These are phyloP conservation scores for Nannochloris sp. DNA, from an alignment of 139 green algal genomes.

Conservation along the genomic window DNA sequence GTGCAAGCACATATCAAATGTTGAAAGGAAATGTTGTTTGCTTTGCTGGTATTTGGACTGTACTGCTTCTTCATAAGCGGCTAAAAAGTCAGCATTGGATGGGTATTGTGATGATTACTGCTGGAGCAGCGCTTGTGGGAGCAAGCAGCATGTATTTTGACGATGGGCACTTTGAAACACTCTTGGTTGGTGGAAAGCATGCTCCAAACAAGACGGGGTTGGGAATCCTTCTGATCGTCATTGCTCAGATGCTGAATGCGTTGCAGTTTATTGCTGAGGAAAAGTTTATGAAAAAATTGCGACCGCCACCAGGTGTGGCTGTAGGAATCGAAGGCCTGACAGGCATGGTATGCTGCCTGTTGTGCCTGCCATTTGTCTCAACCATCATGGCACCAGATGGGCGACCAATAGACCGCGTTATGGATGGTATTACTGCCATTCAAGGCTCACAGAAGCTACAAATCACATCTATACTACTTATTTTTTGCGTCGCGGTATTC, in stretches of 20 bases:
- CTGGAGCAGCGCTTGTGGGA: slow-evolving; percentile 69
- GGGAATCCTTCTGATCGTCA: slow-evolving; percentile 63
- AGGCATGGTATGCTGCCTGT: slow-evolving; percentile 49
- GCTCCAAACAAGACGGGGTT: slow-evolving; percentile 46
- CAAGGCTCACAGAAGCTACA: neutral
- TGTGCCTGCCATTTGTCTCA: slow-evolving; percentile 51
- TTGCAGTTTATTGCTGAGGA: slow-evolving; percentile 84
- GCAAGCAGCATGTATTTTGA: slow-evolving; percentile 33
- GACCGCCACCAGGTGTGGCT: slow-evolving; percentile 55
- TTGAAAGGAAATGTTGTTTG: slow-evolving; percentile 76
- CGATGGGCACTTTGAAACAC: neutral
- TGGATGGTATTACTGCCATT: neutral
- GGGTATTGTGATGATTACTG: slow-evolving; percentile 69
- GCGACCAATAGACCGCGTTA: slow-evolving; percentile 39
- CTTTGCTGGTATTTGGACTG: slow-evolving; percentile 72
- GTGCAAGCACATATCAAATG: slow-evolving; percentile 78
- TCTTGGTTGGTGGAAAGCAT: neutral
- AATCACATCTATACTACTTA: slow-evolving; percentile 12
- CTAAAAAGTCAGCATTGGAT: slow-evolving; percentile 75
- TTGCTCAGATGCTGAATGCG: slow-evolving; percentile 49
- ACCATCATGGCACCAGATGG: slow-evolving; percentile 35
- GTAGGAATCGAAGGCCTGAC: slow-evolving; percentile 56
- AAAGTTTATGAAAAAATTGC: slow-evolving; percentile 55
- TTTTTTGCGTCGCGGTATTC: slow-evolving; percentile 69
- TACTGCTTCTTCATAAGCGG: slow-evolving; percentile 53